A percentile compares a stretch with the other conserved stretches of the same genome.
Conservation (phyloP, 225 moss, liverwort and hornwort species). For the Sphagnum contortum region DNA sequence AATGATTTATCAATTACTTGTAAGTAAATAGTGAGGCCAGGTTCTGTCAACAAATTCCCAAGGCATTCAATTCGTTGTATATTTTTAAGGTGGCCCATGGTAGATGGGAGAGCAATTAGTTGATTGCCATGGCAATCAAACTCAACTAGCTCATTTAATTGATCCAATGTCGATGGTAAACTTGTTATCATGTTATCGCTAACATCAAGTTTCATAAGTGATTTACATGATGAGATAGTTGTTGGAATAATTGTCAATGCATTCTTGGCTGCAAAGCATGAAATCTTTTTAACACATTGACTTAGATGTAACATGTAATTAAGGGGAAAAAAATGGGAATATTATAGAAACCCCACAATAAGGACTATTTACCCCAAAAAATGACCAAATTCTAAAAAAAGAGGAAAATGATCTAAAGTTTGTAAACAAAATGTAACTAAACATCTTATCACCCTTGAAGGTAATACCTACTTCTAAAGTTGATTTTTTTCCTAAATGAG, state of each 20-base stretch:
- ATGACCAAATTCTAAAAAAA: no score
- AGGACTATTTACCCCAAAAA: no score
- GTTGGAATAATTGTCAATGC: slow-evolving; percentile 34
- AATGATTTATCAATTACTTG: slow-evolving; percentile 14
- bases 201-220: slow-evolving; percentile 43
- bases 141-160: slow-evolving; percentile 42
- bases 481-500: no score
- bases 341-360: no score
- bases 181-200: slow-evolving; percentile 42
- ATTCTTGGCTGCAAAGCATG: slow-evolving; percentile 23
- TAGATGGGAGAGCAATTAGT: slow-evolving; percentile 37
- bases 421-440: no score
- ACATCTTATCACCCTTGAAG: no score
- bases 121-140: slow-evolving; percentile 43
- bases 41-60: slow-evolving; percentile 51
- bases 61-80: slow-evolving; percentile 52
- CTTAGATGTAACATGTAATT: no score
- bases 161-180: slow-evolving; percentile 42
- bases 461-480: no score
- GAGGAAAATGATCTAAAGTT: no score
- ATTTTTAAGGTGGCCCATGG: slow-evolving; percentile 51
- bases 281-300: not conserved
- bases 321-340: no score
- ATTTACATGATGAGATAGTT: slow-evolving; percentile 39
- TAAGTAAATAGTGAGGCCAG: slow-evolving; percentile 43